A percentile compares a stretch with the other conserved stretches of the same genome.
Conservation (phyloP, 2,329 filamentous ascomycete species). For the Trichoderma atrobrunneum region DNA sequence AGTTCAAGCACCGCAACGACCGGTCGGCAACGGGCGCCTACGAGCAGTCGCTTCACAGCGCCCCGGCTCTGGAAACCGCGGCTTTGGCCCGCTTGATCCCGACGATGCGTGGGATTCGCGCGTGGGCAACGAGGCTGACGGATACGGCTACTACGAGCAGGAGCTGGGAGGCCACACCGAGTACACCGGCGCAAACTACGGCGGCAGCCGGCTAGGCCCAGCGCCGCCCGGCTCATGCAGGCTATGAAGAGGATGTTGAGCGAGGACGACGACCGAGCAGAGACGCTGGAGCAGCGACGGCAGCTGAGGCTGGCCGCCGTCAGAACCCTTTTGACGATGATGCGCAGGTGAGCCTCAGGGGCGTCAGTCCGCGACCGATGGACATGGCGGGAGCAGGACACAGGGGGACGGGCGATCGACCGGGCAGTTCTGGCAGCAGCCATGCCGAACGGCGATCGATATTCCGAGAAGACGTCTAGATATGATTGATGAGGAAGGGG, state of each 20-base stretch:
- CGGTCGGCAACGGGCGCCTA: slow-evolving; percentile 69
- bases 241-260: slow-evolving; percentile 32
- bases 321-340: slow-evolving; percentile 71
- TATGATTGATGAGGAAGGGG: background rate
- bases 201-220: slow-evolving; percentile 46
- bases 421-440: slow-evolving; percentile 50
- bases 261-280: slow-evolving; percentile 46
- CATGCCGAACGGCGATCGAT: slow-evolving; percentile 67
- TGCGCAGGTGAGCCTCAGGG: slow-evolving; percentile 62
- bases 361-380: slow-evolving; percentile 75
- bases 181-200: slow-evolving; percentile 41
- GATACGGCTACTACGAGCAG: slow-evolving; percentile 71
- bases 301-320: slow-evolving; percentile 15
- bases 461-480: slow-evolving; percentile 62
- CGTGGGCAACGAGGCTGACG: slow-evolving; percentile 70
- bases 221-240: slow-evolving; percentile 31
- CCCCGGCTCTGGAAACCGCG: slow-evolving; percentile 46
- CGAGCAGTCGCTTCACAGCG: slow-evolving; percentile 55
- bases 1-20: slow-evolving; percentile 63
- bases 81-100: slow-evolving; percentile 69
- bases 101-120: slow-evolving; percentile 84
- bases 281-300: slow-evolving; percentile 36
- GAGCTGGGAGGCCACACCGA: slow-evolving; percentile 51
- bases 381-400: slow-evolving; percentile 41
- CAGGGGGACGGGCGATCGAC: slow-evolving; percentile 30